Evolutionary conservation across 495 filamentous ascomycete genomes (phyloP).

Genomic region (Halenospora varia): DNA sequence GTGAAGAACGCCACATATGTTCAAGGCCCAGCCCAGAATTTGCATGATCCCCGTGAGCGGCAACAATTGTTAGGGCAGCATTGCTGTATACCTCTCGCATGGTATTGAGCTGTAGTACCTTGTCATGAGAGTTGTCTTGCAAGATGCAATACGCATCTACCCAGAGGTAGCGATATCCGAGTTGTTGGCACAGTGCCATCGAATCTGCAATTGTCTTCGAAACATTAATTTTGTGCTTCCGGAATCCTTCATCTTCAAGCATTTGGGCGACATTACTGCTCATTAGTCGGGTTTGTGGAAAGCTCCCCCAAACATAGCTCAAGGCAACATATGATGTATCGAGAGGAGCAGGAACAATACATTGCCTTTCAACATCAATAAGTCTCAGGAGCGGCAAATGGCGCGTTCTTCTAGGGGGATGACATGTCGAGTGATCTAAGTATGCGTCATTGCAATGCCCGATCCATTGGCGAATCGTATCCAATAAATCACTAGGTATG

Average conservation of each 20-base stretch:
- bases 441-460: neutral
- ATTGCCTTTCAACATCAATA: neutral
- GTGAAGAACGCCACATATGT: neutral
- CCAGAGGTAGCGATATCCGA: conserved; percentile 25
- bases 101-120: conserved; percentile 13
- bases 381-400: neutral
- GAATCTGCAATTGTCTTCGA: conserved; percentile 21
- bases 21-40: neutral
- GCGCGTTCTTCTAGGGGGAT: neutral
- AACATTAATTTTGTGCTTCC: neutral
- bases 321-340: conserved; percentile 16
- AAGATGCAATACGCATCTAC: conserved; percentile 28
- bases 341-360: neutral
- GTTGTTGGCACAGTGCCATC: conserved; percentile 10
- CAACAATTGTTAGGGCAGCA: conserved; percentile 21
- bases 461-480: neutral
- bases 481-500: neutral
- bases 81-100: conserved; percentile 26
- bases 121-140: conserved; percentile 22
- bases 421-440: neutral
- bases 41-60: conserved; percentile 10
- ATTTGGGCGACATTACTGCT: neutral
- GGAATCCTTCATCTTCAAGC: neutral
- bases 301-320: conserved; percentile 25
- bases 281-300: neutral